Evolutionary conservation across 2,329 filamentous ascomycete genomes (phyloP), one percentile per base, ranked within the genome.

Genomic region (Arachnopeziza araneosa): DNA sequence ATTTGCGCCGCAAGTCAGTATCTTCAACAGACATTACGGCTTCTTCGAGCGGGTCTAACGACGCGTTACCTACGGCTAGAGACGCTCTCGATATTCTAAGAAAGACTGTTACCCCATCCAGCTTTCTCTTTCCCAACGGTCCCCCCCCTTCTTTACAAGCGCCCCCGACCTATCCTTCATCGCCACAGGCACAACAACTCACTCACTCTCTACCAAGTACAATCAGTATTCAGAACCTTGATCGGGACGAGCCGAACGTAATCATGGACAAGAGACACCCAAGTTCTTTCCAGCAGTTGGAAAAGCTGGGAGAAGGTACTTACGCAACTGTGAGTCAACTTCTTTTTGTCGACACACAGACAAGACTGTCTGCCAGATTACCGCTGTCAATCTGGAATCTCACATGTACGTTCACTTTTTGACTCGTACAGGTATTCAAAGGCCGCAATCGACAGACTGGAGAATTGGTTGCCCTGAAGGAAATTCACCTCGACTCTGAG

Each of bases 401-500:
- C 4, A 4, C 9, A 30, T 30, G 7, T 32, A 32, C 30, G 7
- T 32, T 44, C 36, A 44, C 17, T 8, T 44, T 21, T 69, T 73
- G 60, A 72, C 62, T 60, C 49, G 52, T 60, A 49, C 70, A 96
- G 93, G 93, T 99, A 52, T 99, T 98, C 84, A 96, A 99, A 80
- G 95, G 95, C 63, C 90, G 93, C 67, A 99, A 99, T 76, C 86
- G 95, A 68, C 93, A 98, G 76, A 98, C 95, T 0, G 95, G 95
- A 71, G 93, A 97, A 76, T 88, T 96, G 62, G 95, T 99, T 48
- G 95, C 95, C 6, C 83, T 99, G 65, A 99, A 99, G 76, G 95
- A 99, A 77, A 99, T 99, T 69, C 95, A 99, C 74, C 90, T 99
- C 64, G 95, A 99, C 76, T 96, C 91, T 55, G 95, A 99, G 79